phyloP scores from a whole-genome alignment of 176 grass and related monocot genomes.

The Aechmea fasciata region DNA sequence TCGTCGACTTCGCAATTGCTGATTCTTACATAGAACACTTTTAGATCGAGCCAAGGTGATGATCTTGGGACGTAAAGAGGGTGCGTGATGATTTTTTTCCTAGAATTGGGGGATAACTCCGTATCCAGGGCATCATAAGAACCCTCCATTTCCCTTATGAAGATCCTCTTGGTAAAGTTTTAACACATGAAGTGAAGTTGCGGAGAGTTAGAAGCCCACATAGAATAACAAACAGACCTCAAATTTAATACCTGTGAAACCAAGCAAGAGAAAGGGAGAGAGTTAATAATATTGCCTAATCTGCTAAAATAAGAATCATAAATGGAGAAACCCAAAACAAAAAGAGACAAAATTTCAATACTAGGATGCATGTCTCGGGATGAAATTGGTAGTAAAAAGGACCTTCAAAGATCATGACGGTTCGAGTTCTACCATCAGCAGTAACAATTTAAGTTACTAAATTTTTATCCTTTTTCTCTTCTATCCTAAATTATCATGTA shows the following conservation, averaged over 20 bases:
- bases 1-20: constrained; percentile 65
- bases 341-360: no score
- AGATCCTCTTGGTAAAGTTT: constrained; percentile 3
- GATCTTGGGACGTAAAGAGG: constrained; percentile 61
- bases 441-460: no score
- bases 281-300: no score
- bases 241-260: neutral
- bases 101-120: constrained; percentile 27
- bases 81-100: constrained; percentile 86
- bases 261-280: no score
- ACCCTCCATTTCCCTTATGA: constrained; percentile 10
- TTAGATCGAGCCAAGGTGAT: constrained; percentile 85
- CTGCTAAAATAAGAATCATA: no score
- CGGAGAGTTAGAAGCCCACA: neutral
- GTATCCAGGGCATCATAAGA: neutral
- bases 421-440: no score
- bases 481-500: no score
- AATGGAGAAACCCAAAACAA: no score
- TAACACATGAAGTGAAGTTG: neutral
- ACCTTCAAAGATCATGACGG: no score
- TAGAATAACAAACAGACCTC: neutral
- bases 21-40: constrained; percentile 77
- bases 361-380: no score
- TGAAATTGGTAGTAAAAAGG: no score
- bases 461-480: no score